Evolutionary conservation across 2,329 filamentous ascomycete genomes (phyloP), one percentile per base, ranked within the genome.

Genomic region (Trichoderma harzianum): DNA sequence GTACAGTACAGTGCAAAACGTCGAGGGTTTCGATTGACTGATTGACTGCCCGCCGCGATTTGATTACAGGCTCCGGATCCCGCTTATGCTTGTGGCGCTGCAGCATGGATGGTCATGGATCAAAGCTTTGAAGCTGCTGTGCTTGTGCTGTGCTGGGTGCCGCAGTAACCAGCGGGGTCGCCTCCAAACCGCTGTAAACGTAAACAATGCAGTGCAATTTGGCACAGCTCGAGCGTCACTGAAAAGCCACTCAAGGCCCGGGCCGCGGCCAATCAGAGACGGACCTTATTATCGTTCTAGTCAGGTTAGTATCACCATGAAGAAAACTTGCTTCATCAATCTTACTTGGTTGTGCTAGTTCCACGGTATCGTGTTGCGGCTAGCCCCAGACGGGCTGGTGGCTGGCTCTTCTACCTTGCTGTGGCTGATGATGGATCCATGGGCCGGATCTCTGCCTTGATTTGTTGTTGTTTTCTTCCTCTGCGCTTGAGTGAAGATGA

Each of bases 151-250:
- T 18, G 36, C 39, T 71, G 75, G 75, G 72, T 77, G 75, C 75
- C 74, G 70, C 70, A 74, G 76, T 76, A 77, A 76, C 76, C 75
- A 74, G 71, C 68, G 72, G 73, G 68, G 66, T 64, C 55, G 62
- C 69, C 67, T 60, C 55, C 58, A 32, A 34, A 65, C 64, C 18
- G 58, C 51, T 24, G 53, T 68, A 68, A 68, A 68, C 53, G 28
- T 30, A 30, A 55, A 53, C 36, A 57, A 67, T 67, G 32, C 28
- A 32, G 16, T 60, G 57, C 57, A 60, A 21, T 60, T 60, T 47
- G 43, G 43, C 28, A 65, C 62, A 65, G 43, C 43, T 65, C n/a
- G 30, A 39, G 64, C 64, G 64, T 57, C 65, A 68, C 65, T 60
- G 63, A 36, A 60, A 68, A 64, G 65, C 53, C 53, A 43, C 65